Conservation (phyloP, 768 basidiomycete species). For the Boletus sp. region DNA sequence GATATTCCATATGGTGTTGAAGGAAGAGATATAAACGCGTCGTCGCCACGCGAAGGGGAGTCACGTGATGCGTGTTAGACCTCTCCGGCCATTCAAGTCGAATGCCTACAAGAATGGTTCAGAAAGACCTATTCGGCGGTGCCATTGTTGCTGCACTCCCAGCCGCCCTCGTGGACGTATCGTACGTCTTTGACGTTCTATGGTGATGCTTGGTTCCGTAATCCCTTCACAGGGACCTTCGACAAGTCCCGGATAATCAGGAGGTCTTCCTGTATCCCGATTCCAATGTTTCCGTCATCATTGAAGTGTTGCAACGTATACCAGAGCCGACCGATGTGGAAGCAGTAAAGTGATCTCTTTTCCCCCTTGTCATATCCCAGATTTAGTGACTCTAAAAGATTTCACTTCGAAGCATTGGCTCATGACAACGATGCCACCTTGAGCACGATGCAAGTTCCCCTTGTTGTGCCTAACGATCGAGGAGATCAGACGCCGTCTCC, state of each 20-base stretch:
- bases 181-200: slow-evolving; percentile 52
- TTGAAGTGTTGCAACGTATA: slow-evolving; percentile 82
- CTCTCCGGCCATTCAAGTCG: too few species aligned
- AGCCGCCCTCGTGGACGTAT: slow-evolving; percentile 67
- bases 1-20: neutral
- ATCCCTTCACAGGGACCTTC: slow-evolving; percentile 44
- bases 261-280: slow-evolving; percentile 82
- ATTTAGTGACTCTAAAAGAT: slow-evolving; percentile 46
- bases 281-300: slow-evolving; percentile 68
- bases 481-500: slow-evolving; percentile 55
- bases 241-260: slow-evolving; percentile 92
- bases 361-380: slow-evolving; percentile 2
- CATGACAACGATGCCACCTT: slow-evolving; percentile 80
- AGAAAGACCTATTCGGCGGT: slow-evolving; percentile 70
- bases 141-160: slow-evolving; percentile 69
- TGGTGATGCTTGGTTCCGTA: neutral
- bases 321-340: slow-evolving; percentile 49
- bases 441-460: slow-evolving; percentile 41
- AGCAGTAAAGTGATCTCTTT: slow-evolving; percentile 60
- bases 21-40: neutral
- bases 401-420: slow-evolving; percentile 86
- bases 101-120: slow-evolving; percentile 8
- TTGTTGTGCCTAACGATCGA: slow-evolving; percentile 39
- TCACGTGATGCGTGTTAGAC: slow-evolving; percentile 19
- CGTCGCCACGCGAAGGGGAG: neutral